Base-by-base conservation (phyloP, 306 rosid genomes). In the Ormosia emarginata region DNA sequence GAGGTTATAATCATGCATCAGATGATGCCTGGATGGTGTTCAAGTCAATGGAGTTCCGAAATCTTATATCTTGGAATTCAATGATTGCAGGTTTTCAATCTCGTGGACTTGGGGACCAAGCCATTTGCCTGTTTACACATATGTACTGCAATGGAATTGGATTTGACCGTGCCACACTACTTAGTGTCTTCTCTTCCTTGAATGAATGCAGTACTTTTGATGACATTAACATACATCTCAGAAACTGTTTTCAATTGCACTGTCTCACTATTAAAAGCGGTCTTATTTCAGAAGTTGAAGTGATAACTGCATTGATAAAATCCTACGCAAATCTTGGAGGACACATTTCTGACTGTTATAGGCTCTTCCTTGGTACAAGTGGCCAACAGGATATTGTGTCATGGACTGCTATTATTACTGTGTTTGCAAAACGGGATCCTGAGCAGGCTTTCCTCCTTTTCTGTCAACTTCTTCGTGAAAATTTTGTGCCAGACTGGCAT, bases 41-140 rank as follows among this genome's bases (percentile, higher is more conserved):
- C 80, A 67, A 85, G 83, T 78, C 83, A 77, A 90, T 90, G 86
- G 88, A 90, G 74, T 76, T 76, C 61, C 83, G 88, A 40, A 93
- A 88, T 87, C 85, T 87, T 71, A 62, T 91, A 78, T 84, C 98
- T 43, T 95, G 98, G 98, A 95, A 95, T 79, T 90, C 98, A 4
- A 89, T 93, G 91, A 86, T 95, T 85, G 88, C 98, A 46, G 97
- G 90, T 79, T 88, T 91, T 84, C 97, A 86, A 85, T 84, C 41
- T 66, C 84, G 86, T 24, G 88, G 94, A 46, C 94, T 89, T 52
- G 92, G 83, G 18, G 88, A 68, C 57, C 88, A 69, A 71, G 98
- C 97, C 75, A 52, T 89, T 65, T 2, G 49, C 49, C 84, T 95
- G 58, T 95, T 95, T 77, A 57, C 74, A 0, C 80, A 89, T 80